Base-by-base conservation (phyloP, 1,284 basidiomycete species). In the Cronartium quercuum region DNA sequence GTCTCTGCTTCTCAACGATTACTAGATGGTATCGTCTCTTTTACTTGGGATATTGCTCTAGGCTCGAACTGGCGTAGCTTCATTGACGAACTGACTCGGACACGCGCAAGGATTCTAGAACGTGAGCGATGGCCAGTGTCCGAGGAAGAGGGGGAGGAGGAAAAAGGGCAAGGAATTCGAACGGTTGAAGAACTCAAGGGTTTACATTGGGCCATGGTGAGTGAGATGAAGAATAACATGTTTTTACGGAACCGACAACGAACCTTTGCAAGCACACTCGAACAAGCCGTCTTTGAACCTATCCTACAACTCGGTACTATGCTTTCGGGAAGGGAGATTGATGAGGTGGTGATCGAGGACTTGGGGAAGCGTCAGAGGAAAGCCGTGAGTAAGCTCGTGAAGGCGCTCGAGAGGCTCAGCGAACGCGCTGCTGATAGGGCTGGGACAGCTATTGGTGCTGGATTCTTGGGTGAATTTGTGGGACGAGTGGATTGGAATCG, bases 11-110 rank as follows among this genome's bases (percentile, higher is more conserved):
- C 44, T 29, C 70, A 74, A 29, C 70, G 55, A 38, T 34, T 74
- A 9, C 44, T 74, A 6, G 55, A 74, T 42, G 70, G 70, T 1
- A 38, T 74, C 6, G 55, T 65, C 10, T 74, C 70, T 21, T 74
- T 65, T 51, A 66, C 70, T 4, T 66, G 70, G 63, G 70, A 74
- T 13, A 47, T 74, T 10, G 70, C 70, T 18, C 58, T 74, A 13
- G 70, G 40, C 24, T 38, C 10, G 9, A 66, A 64, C 58, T 74
- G 70, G 70, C 21, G 44, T 35, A 24, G 13, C 37, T 74, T 74
- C 64, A 44, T 66, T 13, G 55, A 42, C 10, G 51, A 65, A 24
- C 12, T 74, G 15, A 44, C 55, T 37, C 37, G 51, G 41, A 41
- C 64, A 3, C 55, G 34, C 34, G 29, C 42, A n/a, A 24, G 37